A percentile compares a stretch with the other conserved stretches of the same genome.
Conservation (phyloP, 768 basidiomycete species). For the Daedalea quercina region DNA sequence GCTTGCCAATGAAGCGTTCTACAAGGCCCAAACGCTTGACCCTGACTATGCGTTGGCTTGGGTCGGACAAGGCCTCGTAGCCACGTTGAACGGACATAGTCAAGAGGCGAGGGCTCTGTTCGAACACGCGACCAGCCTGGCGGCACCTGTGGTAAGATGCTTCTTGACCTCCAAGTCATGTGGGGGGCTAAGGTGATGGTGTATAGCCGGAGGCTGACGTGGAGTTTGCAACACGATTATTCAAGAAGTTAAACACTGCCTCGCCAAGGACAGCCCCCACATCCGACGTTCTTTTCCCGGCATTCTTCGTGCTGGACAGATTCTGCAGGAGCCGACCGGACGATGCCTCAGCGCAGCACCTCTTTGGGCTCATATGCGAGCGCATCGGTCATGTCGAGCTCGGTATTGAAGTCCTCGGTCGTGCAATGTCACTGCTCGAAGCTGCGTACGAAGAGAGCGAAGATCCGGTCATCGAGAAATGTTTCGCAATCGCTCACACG, state of each 20-base stretch:
- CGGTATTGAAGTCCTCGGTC: constrained; percentile 48
- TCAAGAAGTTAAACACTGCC: constrained; percentile 31
- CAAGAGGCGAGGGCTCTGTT: constrained; percentile 62
- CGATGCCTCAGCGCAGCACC: constrained; percentile 74
- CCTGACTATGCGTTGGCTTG: constrained; percentile 86
- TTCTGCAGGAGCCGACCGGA: constrained; percentile 62
- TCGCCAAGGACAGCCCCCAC: constrained; percentile 14
- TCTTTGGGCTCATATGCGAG: constrained; percentile 83
- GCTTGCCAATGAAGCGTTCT: constrained; percentile 80
- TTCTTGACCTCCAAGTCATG: neutral
- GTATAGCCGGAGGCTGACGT: constrained; percentile 75
- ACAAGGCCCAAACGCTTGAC: constrained; percentile 85
- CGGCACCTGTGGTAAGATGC: constrained; percentile 50
- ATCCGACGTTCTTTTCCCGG: constrained; percentile 55
- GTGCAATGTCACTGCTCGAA: constrained; percentile 73
- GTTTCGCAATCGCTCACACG: constrained; percentile 74
- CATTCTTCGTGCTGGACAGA: constrained; percentile 76
- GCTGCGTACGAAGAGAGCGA: constrained; percentile 84
- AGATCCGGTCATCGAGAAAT: constrained; percentile 66
- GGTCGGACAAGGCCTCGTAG: constrained; percentile 83
- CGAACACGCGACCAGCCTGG: constrained; percentile 63
- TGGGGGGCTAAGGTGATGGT: neutral
- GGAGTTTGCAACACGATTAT: constrained; percentile 59
- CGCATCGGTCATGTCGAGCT: constrained; percentile 64
- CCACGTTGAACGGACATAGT: constrained; percentile 49